Conservation (phyloP, 345 rosid genomes). For the Arabis alpina region DNA sequence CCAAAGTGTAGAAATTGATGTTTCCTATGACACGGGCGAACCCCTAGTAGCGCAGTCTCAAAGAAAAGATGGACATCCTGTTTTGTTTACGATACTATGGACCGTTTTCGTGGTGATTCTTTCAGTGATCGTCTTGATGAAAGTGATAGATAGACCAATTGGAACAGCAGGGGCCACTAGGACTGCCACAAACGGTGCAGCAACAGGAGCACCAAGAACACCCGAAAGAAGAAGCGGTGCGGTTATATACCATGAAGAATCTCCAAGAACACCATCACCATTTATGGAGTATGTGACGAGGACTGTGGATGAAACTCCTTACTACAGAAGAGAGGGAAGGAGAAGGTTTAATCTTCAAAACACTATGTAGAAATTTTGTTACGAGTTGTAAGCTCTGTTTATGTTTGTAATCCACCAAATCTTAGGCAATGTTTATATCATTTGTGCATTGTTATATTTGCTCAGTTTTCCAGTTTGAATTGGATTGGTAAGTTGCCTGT, state of each 20-base stretch:
- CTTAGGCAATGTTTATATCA: conserved; percentile 21
- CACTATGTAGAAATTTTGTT: conserved; percentile 55
- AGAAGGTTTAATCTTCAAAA: conserved; percentile 83
- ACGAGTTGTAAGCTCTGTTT: conserved; percentile 27
- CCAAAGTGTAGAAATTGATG: conserved; percentile 67
- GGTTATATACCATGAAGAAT: conserved; percentile 49
- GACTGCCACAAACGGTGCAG: conserved; percentile 34
- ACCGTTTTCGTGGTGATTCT: conserved; percentile 33
- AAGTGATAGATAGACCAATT: conserved; percentile 33
- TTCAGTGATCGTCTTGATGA: conserved; percentile 27
- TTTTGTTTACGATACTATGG: conserved; percentile 40
- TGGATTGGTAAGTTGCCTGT: background rate
- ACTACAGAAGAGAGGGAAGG: conserved; percentile 70
- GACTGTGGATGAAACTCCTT: conserved; percentile 89
- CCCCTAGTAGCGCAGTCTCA: conserved; percentile 22
- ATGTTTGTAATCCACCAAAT: conserved; percentile 26
- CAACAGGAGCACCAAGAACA: conserved; percentile 52
- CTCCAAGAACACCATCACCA: conserved; percentile 89
- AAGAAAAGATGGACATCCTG: conserved; percentile 9
- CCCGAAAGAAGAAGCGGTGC: conserved; percentile 59
- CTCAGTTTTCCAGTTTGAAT: background rate
- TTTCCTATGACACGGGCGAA: conserved; percentile 53
- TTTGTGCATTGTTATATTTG: conserved; percentile 22
- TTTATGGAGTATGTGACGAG: conserved; percentile 81
- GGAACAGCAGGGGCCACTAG: conserved; percentile 40